phyloP scores from a whole-genome alignment of 179 eudicot species.

The Amaranthus tricolor region DNA sequence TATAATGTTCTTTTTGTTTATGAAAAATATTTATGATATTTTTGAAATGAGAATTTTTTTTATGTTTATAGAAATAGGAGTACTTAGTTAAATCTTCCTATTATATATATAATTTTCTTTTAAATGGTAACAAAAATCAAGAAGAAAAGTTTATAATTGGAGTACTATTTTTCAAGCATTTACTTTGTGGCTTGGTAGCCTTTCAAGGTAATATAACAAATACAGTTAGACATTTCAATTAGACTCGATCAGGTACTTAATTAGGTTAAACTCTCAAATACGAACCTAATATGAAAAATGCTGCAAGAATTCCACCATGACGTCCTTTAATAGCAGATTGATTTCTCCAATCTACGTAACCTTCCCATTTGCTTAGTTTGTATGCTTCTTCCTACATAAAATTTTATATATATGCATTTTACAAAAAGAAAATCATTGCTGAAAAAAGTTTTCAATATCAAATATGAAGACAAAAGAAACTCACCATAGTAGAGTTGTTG shows the following conservation, averaged over 20 bases:
- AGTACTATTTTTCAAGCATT: no score
- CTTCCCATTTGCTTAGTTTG: slow-evolving; percentile 46
- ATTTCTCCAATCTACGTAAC: slow-evolving; percentile 63
- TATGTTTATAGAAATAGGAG: no score
- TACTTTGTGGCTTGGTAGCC: no score
- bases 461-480: neutral
- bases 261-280: neutral
- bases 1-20: no score
- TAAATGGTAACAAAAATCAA: neutral
- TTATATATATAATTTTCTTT: no score
- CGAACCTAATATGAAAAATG: slow-evolving; percentile 64
- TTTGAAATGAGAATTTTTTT: no score
- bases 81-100: no score
- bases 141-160: neutral
- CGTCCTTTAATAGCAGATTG: slow-evolving; percentile 50
- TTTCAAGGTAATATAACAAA: no score
- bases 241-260: neutral
- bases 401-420: neutral
- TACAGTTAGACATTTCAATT: neutral
- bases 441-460: neutral
- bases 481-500: slow-evolving; percentile 21
- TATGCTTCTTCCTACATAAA: slow-evolving; percentile 27
- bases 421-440: neutral
- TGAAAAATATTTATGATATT: no score
- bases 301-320: slow-evolving; percentile 73